Evolutionary conservation across 139 green algal species (phyloP).

Genomic region (Picochlorum sp.): DNA sequence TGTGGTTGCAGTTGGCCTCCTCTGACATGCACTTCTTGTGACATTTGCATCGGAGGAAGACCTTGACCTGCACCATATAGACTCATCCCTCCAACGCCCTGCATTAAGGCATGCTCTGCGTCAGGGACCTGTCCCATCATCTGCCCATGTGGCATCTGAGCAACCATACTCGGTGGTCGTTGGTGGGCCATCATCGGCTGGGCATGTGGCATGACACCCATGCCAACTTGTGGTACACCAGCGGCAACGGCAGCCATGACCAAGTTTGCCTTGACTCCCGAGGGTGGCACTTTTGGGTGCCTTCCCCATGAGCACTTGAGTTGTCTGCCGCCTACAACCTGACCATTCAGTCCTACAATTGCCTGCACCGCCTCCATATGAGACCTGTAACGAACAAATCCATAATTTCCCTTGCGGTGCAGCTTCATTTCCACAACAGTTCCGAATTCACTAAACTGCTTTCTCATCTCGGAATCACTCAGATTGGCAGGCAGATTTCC

Average conservation of each 20-base stretch:
- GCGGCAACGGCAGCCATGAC: slow-evolving; percentile 35
- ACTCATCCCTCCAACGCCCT: background rate
- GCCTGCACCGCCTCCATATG: slow-evolving; percentile 48
- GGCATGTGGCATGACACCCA: background rate
- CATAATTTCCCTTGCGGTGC: slow-evolving; percentile 56
- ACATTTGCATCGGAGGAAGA: background rate
- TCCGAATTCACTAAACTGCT: slow-evolving; percentile 32
- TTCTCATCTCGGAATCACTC: slow-evolving; percentile 35
- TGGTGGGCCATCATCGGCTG: too few species aligned
- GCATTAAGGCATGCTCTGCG: background rate
- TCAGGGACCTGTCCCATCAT: background rate
- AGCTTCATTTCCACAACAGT: slow-evolving; percentile 50
- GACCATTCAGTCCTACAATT: slow-evolving; percentile 42
- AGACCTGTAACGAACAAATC: slow-evolving; percentile 45
- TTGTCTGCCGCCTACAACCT: slow-evolving; percentile 25
- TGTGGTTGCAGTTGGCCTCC: too few species aligned
- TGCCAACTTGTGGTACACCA: background rate
- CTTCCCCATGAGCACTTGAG: slow-evolving; percentile 46
- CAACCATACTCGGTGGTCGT: background rate
- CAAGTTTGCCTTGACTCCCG: slow-evolving; percentile 68
- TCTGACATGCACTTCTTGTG: too few species aligned
- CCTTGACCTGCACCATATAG: background rate
- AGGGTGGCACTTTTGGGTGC: slow-evolving; percentile 37
- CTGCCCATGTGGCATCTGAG: background rate
- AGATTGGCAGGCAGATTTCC: slow-evolving; percentile 45